Evolutionary conservation across 805 yeast genomes (phyloP).

Genomic region (Suhomyces emberorum): DNA sequence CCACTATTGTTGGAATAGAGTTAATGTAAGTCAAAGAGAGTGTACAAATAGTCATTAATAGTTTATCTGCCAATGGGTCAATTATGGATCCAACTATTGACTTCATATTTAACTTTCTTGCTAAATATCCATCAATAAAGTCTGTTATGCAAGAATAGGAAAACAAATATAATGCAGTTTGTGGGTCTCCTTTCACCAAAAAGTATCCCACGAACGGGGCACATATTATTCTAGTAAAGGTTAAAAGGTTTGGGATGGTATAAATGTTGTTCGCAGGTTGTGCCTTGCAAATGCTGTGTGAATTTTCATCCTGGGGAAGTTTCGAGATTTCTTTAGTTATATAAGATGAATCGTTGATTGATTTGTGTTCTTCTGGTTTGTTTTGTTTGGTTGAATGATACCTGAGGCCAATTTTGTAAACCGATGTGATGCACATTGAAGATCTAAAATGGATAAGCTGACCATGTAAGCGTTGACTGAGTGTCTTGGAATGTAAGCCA

Average conservation of each 20-base stretch:
- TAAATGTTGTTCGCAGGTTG: constrained; percentile 1
- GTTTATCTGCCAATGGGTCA: constrained; percentile 95
- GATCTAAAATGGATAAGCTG: no score
- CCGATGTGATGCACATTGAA: no score
- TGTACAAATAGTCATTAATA: constrained; percentile 83
- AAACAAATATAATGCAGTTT: constrained; percentile 69
- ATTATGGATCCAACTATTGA: constrained; percentile 85
- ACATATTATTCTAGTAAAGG: constrained; percentile 72
- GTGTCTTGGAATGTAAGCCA: no score
- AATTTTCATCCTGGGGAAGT: no score
- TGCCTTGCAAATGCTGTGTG: no score
- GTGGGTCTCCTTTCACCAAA: constrained; percentile 60
- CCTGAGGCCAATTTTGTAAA: no score
- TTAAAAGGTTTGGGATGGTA: constrained; percentile 83
- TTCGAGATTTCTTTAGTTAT: no score
- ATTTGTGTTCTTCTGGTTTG: no score
- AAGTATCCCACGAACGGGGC: constrained; percentile 86
- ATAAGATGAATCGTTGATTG: no score
- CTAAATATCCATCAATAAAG: constrained; percentile 87
- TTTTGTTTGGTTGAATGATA: no score
- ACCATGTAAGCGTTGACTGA: no score
- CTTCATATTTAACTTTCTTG: constrained; percentile 71
- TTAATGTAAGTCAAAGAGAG: constrained; percentile 65
- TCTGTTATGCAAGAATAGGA: constrained; percentile 88
- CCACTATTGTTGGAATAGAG: constrained; percentile 64